Conservation (phyloP, 2,329 filamentous ascomycete genomes). For the Penicillium digitatum region DNA sequence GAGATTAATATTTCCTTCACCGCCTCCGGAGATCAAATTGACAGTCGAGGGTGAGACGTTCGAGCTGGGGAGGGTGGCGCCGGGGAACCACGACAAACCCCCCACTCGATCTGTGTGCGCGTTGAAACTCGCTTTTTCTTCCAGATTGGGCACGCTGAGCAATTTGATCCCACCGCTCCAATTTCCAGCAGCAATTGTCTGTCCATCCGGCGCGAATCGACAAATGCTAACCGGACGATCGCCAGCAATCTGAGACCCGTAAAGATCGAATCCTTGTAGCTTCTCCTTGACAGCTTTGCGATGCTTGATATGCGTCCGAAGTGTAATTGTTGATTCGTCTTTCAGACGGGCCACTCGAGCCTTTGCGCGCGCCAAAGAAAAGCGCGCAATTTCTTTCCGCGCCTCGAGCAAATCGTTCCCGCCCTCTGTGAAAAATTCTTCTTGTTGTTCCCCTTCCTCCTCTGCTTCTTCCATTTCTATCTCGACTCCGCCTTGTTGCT, state of each 20-base stretch:
- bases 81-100: constrained; percentile 85
- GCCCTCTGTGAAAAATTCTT: constrained; percentile 93
- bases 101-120: constrained; percentile 88
- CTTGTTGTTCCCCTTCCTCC: constrained; percentile 69
- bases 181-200: constrained; percentile 82
- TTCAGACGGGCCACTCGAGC: constrained; percentile 72
- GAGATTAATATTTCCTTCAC: constrained; percentile 79
- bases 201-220: constrained; percentile 79
- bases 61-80: constrained; percentile 67
- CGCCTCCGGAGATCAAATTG: constrained; percentile 86
- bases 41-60: constrained; percentile 68
- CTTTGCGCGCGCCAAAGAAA: constrained; percentile 77
- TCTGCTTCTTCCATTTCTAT: constrained; percentile 52
- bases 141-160: constrained; percentile 75
- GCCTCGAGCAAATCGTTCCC: constrained; percentile 69
- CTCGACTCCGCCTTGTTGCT: constrained; percentile 52
- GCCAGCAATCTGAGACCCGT: constrained; percentile 87
- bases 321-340: constrained; percentile 73
- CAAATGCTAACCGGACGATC: constrained; percentile 90
- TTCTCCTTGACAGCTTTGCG: constrained; percentile 83
- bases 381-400: constrained; percentile 73
- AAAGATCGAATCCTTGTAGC: constrained; percentile 78
- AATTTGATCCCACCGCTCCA: constrained; percentile 89
- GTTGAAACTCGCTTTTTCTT: constrained; percentile 69
- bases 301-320: constrained; percentile 88